Evolutionary conservation across 2,329 filamentous ascomycete species (phyloP), one percentile per base, ranked within the genome.

Genomic region (Cucurbitaria berberidis): DNA sequence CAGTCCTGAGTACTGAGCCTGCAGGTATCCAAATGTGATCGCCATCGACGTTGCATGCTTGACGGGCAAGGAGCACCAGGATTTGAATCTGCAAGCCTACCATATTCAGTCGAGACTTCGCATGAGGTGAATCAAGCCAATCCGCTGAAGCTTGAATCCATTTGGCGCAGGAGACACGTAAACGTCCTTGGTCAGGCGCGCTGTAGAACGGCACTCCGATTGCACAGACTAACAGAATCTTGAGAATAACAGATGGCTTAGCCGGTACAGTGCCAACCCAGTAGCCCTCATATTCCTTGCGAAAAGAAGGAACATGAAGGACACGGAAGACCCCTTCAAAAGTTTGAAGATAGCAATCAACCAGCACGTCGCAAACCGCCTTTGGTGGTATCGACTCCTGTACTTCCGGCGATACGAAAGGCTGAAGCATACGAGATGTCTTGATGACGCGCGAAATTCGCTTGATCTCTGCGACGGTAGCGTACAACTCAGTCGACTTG

Each of bases 71-170:
- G 0, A 78, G 40, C 0, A 75, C 61, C 0, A 80, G 55, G 5
- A 76, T 70, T 5, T 70, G 49, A 68, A 77, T 62, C 53, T 87
- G 84, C 0, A 87, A 52, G 4, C 74, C 76, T n/a, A 78, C 75
- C 1, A 86, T 73, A 13, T 76, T 79, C 0, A 86, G 72, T 1
- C 78, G 72, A 0, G 77, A 75, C 53, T 87, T 86, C 57, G 79
- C 80, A 7, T 82, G 74, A 0, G 84, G 84, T 3, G 78, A 77
- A 0, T 78, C 78, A 0, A 83, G 56, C 81, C 82, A 87, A 0
- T 77, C 76, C 39, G 83, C 79, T 0, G 81, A 83, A 48, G 85
- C 82, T 51, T 84, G 81, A 0, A 86, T 72, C 84, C 84, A 88
- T 34, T 69, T 76, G 15, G 80, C 66, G 1, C 0, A 76, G 21